These are phyloP conservation scores for Phytophthora melonis DNA, from an alignment of 352 stramenopile genomes.

Conservation along the genomic window DNA sequence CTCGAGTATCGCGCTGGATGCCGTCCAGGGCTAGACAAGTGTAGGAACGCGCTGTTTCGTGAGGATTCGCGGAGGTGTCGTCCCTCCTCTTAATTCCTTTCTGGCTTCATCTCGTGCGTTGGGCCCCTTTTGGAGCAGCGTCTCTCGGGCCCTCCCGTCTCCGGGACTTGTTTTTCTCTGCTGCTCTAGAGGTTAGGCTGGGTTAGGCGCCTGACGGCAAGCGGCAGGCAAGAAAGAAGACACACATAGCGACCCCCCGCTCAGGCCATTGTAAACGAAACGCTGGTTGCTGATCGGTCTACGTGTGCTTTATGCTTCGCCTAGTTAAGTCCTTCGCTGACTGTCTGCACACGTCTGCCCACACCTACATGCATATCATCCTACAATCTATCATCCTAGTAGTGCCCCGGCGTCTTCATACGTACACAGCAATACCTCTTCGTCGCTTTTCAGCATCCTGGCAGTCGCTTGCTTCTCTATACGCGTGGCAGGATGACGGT, in stretches of 20 bases:
- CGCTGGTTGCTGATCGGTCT: slow-evolving; percentile 32
- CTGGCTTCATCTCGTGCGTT: slow-evolving; percentile 33
- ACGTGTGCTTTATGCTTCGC: slow-evolving; percentile 5
- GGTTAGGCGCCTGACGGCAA: slow-evolving; percentile 29
- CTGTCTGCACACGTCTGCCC: not conserved
- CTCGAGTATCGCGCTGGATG: slow-evolving; percentile 82
- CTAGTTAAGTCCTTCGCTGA: too few relatives aligned
- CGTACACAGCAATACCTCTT: too few relatives aligned
- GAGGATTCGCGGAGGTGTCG: slow-evolving; percentile 32
- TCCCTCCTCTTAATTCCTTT: slow-evolving; percentile 38
- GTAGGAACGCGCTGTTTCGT: slow-evolving; percentile 42
- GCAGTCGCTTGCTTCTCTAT: slow-evolving; percentile 25
- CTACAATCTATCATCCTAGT: slow-evolving; percentile 25
- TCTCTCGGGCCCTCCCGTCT: slow-evolving; percentile 7
- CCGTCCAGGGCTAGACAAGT: slow-evolving; percentile 67
- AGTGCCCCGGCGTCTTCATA: too few relatives aligned
- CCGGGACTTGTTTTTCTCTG: slow-evolving; percentile 22
- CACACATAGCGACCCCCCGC: slow-evolving; percentile 21
- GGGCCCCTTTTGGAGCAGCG: slow-evolving; percentile 10
- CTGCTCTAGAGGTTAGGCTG: slow-evolving; percentile 42
- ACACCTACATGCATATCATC: slow-evolving; percentile 12
- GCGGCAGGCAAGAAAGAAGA: slow-evolving; percentile 14
- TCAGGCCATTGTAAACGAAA: slow-evolving; percentile 38
- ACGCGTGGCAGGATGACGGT: slow-evolving; percentile 63
- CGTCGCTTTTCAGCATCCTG: too few relatives aligned